Percentiles rank a stretch among this genome's conserved stretches.
These are phyloP conservation scores for Schrenkiella parvula DNA, from an alignment of 345 rosid genomes.

Conservation along the genomic window DNA sequence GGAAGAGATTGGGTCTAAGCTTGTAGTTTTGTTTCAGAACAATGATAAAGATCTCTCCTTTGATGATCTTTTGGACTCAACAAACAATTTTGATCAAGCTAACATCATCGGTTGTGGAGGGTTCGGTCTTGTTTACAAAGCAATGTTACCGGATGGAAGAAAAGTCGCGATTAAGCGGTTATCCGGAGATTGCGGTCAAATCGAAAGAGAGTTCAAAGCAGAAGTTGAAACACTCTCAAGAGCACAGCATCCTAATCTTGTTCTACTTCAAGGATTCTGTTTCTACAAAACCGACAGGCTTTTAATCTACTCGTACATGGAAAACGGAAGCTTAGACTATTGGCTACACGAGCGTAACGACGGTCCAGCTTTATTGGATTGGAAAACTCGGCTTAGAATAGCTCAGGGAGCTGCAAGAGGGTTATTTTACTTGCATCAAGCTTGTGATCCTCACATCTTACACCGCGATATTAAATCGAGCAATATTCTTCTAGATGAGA, in stretches of 20 bases:
- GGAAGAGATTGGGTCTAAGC: conserved; percentile 50
- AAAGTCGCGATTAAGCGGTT: conserved; percentile 77
- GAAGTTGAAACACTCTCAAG: conserved; percentile 88
- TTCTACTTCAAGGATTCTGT: conserved; percentile 76
- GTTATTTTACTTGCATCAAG: conserved; percentile 67
- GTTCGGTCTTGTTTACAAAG: conserved; percentile 82
- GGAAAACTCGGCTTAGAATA: conserved; percentile 63
- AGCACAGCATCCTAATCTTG: conserved; percentile 88
- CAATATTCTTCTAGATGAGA: conserved; percentile 71
- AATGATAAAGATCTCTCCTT: conserved; percentile 54
- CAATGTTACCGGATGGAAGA: conserved; percentile 58
- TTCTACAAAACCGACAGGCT: conserved; percentile 49
- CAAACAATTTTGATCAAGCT: conserved; percentile 68
- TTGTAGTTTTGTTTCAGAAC: conserved; percentile 59
- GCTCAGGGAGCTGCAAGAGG: conserved; percentile 75
- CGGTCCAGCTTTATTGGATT: conserved; percentile 55
- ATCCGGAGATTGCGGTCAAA: conserved; percentile 80
- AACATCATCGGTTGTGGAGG: conserved; percentile 91
- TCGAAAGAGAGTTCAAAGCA: conserved; percentile 79
- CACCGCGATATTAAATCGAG: conserved; percentile 87
- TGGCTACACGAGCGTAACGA: conserved; percentile 81
- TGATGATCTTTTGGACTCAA: conserved; percentile 63
- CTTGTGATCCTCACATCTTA: conserved; percentile 77
- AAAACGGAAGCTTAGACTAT: conserved; percentile 84
- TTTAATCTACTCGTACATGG: conserved; percentile 85